Evolutionary conservation across 352 stramenopile species (phyloP), one percentile per base, ranked within the genome.

Genomic region (Thraustochytrium striatum): DNA sequence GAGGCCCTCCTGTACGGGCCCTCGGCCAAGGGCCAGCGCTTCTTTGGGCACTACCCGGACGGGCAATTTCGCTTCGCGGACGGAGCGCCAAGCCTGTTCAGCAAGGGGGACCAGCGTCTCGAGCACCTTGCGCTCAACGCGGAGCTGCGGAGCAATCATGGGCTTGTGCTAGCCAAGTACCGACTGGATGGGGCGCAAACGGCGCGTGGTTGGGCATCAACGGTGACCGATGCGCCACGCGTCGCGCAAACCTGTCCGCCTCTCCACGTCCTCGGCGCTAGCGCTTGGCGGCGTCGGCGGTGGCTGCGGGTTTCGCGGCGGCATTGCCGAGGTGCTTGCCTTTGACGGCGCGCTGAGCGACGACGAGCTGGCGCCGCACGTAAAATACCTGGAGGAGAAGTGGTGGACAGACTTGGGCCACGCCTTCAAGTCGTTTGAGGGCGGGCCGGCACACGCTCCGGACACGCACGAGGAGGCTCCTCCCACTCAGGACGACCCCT

Each of bases 21-120:
- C 13, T 35, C 21, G 8, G 62, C 62, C 19, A 28, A 36, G 19
- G 62, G 62, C 38, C 62, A 73, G 62, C 38, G 62, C 2, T 73
- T 73, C 35, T 73, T 73, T 72, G 62, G 62, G 35, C 62, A 73
- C 33, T 73, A 73, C 32, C 62, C 62, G 13, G 25, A 73, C 1
- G 62, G 62, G 0, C 62, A 73, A 32, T 73, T 73, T 32, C 62
- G 62, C 9, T 73, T 73, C 30, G 62, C 8, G 2, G 62, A 73
- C 35, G 62, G 25, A 72, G 36, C 25, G 13, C 62, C 62, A 72
- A 73, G 62, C 44, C 62, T 73, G 11, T 73, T 70, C 28, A 36
- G 32, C n/a, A 36, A 36, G 28, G 2, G 9, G 7, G 62, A 73
- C 32, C 38, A 28, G 13, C 38, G 44, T 16, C 41, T 73, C 16